Conservation (phyloP, 495 filamentous ascomycete species). For the Podospora bellae-mahoneyi region DNA sequence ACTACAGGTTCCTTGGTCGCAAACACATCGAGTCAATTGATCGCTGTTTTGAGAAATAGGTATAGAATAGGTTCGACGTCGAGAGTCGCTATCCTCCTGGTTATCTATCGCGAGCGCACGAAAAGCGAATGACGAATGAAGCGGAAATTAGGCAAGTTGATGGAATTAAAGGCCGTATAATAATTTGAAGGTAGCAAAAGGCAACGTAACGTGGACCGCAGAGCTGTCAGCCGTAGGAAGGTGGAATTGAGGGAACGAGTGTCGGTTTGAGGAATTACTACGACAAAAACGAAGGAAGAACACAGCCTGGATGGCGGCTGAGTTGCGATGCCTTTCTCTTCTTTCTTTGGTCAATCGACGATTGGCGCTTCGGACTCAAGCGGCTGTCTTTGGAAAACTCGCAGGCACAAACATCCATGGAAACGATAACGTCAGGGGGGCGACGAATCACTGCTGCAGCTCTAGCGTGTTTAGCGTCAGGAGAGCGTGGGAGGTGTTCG, state of each 20-base stretch:
- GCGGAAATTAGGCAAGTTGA: background rate
- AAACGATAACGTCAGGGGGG: constrained; percentile 13
- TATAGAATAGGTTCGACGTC: background rate
- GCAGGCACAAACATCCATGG: background rate
- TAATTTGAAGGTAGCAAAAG: background rate
- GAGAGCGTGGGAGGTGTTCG: background rate
- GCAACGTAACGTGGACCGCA: background rate
- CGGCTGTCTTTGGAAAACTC: constrained; percentile 3
- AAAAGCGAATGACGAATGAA: constrained; percentile 2
- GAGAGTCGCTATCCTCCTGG: background rate
- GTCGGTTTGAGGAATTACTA: constrained; percentile 19
- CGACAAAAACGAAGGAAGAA: constrained; percentile 28
- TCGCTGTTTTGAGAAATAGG: background rate
- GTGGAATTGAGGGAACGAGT: constrained; percentile 24
- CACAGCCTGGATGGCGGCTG: constrained; percentile 28
- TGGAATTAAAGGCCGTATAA: background rate
- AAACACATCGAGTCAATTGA: background rate
- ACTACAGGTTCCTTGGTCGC: background rate
- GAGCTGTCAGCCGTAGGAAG: background rate
- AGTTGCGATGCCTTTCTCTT: constrained; percentile 19
- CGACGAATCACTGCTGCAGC: constrained; percentile 17
- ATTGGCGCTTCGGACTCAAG: background rate
- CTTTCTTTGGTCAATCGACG: constrained; percentile 5
- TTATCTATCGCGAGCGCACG: background rate
- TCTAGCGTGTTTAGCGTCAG: constrained; percentile 15